Evolutionary conservation across 306 rosid genomes (phyloP).

Genomic region (Arachis hypogaea): DNA sequence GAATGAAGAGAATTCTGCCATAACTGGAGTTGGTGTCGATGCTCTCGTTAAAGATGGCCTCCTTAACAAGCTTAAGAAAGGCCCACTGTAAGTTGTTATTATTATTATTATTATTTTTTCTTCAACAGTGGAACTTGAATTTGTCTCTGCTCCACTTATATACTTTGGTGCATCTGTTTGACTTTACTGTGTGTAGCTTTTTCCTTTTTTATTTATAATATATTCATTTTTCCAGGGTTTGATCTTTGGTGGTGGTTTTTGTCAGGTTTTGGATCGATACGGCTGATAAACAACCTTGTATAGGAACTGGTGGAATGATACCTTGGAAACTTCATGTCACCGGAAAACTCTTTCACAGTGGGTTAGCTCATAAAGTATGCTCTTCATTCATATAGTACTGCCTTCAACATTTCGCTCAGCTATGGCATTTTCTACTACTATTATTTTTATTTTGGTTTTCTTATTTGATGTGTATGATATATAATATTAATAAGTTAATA

Average conservation of each 20-base stretch:
- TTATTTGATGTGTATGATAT: not conserved
- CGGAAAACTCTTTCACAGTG: slow-evolving; percentile 93
- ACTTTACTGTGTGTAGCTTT: not conserved
- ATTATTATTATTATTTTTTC: slow-evolving; percentile 21
- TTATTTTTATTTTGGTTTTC: not conserved
- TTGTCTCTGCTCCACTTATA: slow-evolving; percentile 3
- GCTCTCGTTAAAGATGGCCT: slow-evolving; percentile 84
- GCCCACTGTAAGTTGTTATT: slow-evolving; percentile 75
- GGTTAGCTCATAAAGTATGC: slow-evolving; percentile 80
- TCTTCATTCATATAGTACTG: not conserved
- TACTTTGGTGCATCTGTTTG: not conserved
- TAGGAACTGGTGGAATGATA: slow-evolving; percentile 93
- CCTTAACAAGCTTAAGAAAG: slow-evolving; percentile 69
- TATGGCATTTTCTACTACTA: too few relatives aligned
- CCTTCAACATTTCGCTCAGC: not conserved
- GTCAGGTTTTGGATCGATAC: slow-evolving; percentile 90
- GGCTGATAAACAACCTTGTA: slow-evolving; percentile 92
- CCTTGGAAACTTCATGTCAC: slow-evolving; percentile 88
- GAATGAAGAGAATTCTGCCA: slow-evolving; percentile 86
- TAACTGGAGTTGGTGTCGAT: slow-evolving; percentile 86
- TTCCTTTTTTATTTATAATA: not conserved
- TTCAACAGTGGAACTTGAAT: not conserved
- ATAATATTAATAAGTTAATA: not conserved
- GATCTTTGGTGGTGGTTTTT: slow-evolving; percentile 27
- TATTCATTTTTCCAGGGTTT: slow-evolving; percentile 13